phyloP scores from a whole-genome alignment of 2,329 filamentous ascomycete species.

The Magnaporthales sp. region DNA sequence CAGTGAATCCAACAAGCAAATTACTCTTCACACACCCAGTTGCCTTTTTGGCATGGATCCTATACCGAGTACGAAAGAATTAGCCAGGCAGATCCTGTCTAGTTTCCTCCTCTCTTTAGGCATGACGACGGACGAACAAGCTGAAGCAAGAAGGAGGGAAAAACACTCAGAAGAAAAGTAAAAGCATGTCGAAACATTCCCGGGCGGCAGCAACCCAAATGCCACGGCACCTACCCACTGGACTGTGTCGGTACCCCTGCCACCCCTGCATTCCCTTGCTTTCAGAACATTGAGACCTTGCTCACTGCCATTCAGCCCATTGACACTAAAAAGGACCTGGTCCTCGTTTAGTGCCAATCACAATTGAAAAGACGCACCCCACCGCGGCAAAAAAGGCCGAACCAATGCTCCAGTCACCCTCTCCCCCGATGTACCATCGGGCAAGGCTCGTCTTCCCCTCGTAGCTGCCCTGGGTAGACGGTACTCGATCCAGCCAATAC shows the following conservation, averaged over 20 bases:
- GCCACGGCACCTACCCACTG: not conserved
- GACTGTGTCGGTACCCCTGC: not conserved
- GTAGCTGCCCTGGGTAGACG: not conserved
- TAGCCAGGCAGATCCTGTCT: not conserved
- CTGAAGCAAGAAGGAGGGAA: not conserved
- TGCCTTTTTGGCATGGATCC: not conserved
- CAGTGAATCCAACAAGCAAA: not conserved
- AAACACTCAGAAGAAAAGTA: not conserved
- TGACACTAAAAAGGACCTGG: slow-evolving; percentile 1
- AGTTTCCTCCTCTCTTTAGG: not conserved
- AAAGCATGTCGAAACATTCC: not conserved
- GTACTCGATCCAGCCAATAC: not conserved
- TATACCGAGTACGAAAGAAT: not conserved
- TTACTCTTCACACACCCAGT: not conserved
- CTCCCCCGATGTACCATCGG: not conserved
- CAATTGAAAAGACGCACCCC: not conserved
- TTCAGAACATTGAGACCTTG: not conserved
- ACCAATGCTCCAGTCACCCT: not conserved
- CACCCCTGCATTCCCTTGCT: slow-evolving; percentile 1
- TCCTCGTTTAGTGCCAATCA: not conserved
- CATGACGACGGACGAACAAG: not conserved
- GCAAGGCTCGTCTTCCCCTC: not conserved
- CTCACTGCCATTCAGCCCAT: slow-evolving; percentile 1
- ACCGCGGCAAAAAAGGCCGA: slow-evolving; percentile 2
- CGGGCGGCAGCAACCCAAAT: slow-evolving; percentile 2